Evolutionary conservation across 495 filamentous ascomycete species (phyloP), one percentile per base, ranked within the genome.

Genomic region (Penicillium daleae): DNA sequence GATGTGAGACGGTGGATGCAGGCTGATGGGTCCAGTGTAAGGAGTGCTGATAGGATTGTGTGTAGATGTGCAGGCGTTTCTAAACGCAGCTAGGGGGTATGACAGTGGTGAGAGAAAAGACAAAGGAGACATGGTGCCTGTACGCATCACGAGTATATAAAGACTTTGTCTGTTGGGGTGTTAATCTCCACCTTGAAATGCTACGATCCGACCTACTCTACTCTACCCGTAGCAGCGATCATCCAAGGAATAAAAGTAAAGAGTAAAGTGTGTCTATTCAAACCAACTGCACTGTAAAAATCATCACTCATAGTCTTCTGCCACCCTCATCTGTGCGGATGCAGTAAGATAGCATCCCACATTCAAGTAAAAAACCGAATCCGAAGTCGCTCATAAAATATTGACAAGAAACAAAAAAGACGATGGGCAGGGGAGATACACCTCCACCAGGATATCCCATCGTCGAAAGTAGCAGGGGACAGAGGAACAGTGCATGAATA

Each of bases 221-320:
- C 17, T 8, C 17, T 42, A 42, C 39, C 3, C 19, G 2, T 44
- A 10, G 19, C 40, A 6, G 21, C 13, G 19, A 40, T 15, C 12
- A 17, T 15, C 7, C 6, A 6, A 31, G 15, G 4, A 17, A 51
- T 2, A 21, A 51, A 19, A 32, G 26, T 7, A 32, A 52, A 19
- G 49, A 52, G 29, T 32, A 52, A 52, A 31, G 49, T 32, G 54
- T 27, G 56, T 63, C 55, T 63, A 59, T 59, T 63, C 27, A 44
- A 55, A 59, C 50, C 40, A 58, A 61, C 39, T 53, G 49, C 49
- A 59, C 55, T 53, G 37, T 46, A 46, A 17, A 8, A 55, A 50
- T 63, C 61, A 55, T 63, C 61, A 59, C 61, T 59, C 37, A 68
- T 56, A 39, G 56, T 37, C 48, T 21, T 55, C 61, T 59, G 56